These are phyloP conservation scores for Stipa capillata DNA, from an alignment of 176 grass and related monocot species.

Conservation along the genomic window DNA sequence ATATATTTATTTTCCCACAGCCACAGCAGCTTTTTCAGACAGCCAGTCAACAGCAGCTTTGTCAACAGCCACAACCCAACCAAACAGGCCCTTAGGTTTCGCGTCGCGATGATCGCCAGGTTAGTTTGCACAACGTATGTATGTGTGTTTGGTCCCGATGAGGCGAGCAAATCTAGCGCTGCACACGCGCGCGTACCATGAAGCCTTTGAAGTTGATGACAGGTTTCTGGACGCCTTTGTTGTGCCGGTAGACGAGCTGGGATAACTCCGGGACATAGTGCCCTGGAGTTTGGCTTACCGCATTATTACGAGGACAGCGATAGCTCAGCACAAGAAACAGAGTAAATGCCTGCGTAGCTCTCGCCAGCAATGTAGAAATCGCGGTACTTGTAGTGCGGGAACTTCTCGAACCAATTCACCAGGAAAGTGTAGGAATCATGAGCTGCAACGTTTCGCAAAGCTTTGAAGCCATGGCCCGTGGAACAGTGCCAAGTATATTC, in stretches of 20 bases:
- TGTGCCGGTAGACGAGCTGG: slow-evolving; percentile 5
- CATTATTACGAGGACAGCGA: neutral
- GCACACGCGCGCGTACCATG: slow-evolving; percentile 33
- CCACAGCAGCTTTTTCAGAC: too few relatives aligned
- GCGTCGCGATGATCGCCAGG: too few relatives aligned
- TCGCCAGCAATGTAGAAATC: slow-evolving; percentile 68
- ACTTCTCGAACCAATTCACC: slow-evolving; percentile 46
- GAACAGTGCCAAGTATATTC: neutral
- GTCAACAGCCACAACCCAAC: too few relatives aligned
- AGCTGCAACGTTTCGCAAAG: too few relatives aligned
- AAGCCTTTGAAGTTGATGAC: slow-evolving; percentile 24
- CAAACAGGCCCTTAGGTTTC: too few relatives aligned
- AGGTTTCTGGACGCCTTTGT: neutral
- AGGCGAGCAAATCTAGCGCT: too few relatives aligned
- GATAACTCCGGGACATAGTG: slow-evolving; percentile 32
- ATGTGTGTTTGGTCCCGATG: too few relatives aligned
- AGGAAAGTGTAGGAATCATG: slow-evolving; percentile 44
- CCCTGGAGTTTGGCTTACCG: neutral
- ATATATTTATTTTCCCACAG: too few relatives aligned
- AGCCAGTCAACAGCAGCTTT: too few relatives aligned
- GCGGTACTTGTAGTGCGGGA: slow-evolving; percentile 53
- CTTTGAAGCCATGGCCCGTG: too few relatives aligned
- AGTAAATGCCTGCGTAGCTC: slow-evolving; percentile 49
- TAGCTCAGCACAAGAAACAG: neutral
- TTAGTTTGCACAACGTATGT: too few relatives aligned